Evolutionary conservation across 2,329 filamentous ascomycete genomes (phyloP).

Genomic region (Capronia coronata): DNA sequence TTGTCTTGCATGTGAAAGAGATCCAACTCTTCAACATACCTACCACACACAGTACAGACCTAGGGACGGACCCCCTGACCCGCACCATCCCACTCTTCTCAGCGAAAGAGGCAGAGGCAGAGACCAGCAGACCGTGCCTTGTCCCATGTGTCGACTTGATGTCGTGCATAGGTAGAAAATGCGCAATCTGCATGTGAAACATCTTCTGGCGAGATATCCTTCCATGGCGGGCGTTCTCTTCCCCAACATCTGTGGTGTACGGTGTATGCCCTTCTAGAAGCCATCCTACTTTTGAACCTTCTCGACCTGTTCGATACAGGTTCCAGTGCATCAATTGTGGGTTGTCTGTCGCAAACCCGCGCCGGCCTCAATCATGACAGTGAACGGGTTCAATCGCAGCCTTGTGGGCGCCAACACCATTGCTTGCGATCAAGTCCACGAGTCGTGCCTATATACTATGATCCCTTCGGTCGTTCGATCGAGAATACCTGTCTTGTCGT

Average conservation of each 20-base stretch:
- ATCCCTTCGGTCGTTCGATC: constrained; percentile 22
- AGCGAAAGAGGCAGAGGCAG: background rate
- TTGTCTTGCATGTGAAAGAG: constrained; percentile 1
- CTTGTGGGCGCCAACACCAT: background rate
- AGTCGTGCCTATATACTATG: constrained; percentile 21
- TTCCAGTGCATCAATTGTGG: background rate
- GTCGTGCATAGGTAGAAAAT: constrained; percentile 4
- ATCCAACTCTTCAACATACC: background rate
- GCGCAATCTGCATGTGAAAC: constrained; percentile 16
- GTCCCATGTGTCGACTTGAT: background rate
- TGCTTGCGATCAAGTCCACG: constrained; percentile 4
- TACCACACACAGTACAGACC: no score
- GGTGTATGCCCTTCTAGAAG: no score
- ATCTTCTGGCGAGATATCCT: background rate
- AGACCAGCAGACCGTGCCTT: background rate
- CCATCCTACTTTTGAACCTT: no score
- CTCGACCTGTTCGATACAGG: no score
- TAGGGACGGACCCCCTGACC: background rate
- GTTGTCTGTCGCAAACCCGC: background rate
- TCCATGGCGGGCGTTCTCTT: no score
- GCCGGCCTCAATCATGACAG: background rate
- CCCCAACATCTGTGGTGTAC: no score
- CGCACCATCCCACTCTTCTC: background rate
- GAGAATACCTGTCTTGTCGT: constrained; percentile 19
- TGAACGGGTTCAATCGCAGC: background rate